Evolutionary conservation across 2,329 filamentous ascomycete genomes (phyloP), one percentile per base, ranked within the genome.

Genomic region (Colletotrichum filicis): DNA sequence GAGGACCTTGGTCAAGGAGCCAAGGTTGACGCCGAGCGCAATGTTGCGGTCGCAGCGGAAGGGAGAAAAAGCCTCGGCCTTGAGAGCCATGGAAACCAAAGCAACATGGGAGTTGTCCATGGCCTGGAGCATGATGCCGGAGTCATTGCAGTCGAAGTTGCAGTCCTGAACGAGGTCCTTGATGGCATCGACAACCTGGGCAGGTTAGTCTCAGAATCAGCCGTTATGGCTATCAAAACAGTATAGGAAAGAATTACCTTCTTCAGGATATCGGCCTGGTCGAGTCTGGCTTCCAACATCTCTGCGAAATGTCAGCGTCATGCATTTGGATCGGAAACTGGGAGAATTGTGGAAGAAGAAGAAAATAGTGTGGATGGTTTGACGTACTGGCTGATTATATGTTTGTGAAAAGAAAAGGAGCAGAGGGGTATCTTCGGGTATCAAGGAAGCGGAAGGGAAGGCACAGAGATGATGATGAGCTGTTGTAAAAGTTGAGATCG

Each of bases 131-230:
- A 96, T 95, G 81, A 99, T 97, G 75, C 97, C 97, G 68, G 95
- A 96, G 89, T 99, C 97, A 93, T 98, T 99, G 93, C 97, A 99
- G 90, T 99, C 97, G 87, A 99, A 99, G 87, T 99, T 99, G 92
- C 97, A 99, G 87, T 99, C 97, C 86, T 98, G 97, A 66, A 99
- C 97, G 64, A 99, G 92, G 81, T 99, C 97, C 87, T 98, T 98
- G 92, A 99, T 98, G 79, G 97, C 95, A 83, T 99, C 97, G 80
- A 99, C 95, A 76, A 98, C 94, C 95, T 98, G 77, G 61, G 24
- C 58, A n/a, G 7, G 71, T 57, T 53, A 73, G 74, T 62, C 61
- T 32, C 42, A 49, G 67, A 76, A 69, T 4, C 14, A 53, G 60
- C 42, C 75, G 35, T 74, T 56, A 64, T 19, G 19, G 1, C 35